Percentiles rank a stretch among this genome's conserved stretches.
Evolutionary conservation across 1,284 basidiomycete species (phyloP).

Genomic region (Cerioporus squamosus): DNA sequence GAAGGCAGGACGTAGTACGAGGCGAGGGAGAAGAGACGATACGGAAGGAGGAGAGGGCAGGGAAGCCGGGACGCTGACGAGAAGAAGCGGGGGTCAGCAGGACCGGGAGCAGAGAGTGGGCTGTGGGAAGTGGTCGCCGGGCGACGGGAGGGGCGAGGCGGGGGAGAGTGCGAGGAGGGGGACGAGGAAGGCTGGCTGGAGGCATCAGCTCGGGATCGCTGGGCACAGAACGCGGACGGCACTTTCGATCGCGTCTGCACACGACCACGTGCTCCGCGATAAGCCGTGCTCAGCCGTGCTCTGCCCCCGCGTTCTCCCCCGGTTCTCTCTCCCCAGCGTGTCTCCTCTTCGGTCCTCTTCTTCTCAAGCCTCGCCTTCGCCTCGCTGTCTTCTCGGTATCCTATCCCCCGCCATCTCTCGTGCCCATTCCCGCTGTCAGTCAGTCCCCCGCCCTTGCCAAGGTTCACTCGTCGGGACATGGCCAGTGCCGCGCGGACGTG

Average conservation of each 20-base stretch:
- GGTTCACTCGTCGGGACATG: too few relatives aligned
- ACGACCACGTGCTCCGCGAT: neutral
- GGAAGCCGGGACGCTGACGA: constrained; percentile 10
- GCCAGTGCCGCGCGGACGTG: too few relatives aligned
- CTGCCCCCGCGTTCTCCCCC: neutral
- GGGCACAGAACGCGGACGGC: too few relatives aligned
- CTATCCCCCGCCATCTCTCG: too few relatives aligned
- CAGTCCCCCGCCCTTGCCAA: too few relatives aligned
- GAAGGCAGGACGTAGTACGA: neutral
- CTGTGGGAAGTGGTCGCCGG: neutral
- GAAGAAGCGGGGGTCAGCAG: constrained; percentile 8
- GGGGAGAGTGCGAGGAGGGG: neutral
- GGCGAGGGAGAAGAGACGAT: neutral
- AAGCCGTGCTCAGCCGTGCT: too few relatives aligned
- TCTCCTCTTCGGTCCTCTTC: too few relatives aligned
- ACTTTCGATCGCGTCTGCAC: neutral
- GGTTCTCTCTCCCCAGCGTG: too few relatives aligned
- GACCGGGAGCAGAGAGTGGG: neutral
- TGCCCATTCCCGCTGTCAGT: too few relatives aligned
- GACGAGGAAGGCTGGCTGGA: neutral
- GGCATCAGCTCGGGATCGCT: neutral
- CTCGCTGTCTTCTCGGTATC: too few relatives aligned
- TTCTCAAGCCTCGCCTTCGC: too few relatives aligned
- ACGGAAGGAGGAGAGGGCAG: neutral
- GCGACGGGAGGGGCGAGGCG: neutral